Percentiles rank a stretch among this genome's conserved stretches.
Conservation (phyloP, 2,329 filamentous ascomycete genomes). For the Aspergillus amoenus region DNA sequence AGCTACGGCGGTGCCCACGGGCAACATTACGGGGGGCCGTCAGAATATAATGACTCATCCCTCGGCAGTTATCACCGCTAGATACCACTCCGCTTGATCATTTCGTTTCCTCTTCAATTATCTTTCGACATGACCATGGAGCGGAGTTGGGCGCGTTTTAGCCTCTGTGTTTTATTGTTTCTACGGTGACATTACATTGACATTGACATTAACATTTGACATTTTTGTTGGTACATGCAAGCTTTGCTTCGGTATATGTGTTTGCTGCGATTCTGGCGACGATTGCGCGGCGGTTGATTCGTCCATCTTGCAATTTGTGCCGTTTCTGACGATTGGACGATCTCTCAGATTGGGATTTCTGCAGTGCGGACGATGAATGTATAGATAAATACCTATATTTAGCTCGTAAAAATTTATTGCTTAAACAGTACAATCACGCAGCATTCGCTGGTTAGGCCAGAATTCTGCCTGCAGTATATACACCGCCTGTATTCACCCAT, state of each 20-base stretch:
- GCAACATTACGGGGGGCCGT: constrained; percentile 30
- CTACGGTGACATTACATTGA: background rate
- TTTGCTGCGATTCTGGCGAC: background rate
- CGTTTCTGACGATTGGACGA: constrained; percentile 21
- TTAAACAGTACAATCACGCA: no score
- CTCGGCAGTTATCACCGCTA: constrained; percentile 26
- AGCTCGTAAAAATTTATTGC: background rate
- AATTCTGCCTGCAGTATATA: constrained; percentile 13
- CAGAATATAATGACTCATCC: constrained; percentile 21
- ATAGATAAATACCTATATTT: constrained; percentile 7
- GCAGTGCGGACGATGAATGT: constrained; percentile 1
- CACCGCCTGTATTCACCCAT: constrained; percentile 23
- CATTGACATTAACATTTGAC: background rate
- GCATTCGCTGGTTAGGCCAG: no score
- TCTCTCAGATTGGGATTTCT: constrained; percentile 9
- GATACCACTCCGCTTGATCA: constrained; percentile 12
- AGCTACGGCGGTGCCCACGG: constrained; percentile 43
- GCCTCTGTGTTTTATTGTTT: constrained; percentile 22
- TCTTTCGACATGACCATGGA: constrained; percentile 29
- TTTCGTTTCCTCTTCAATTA: constrained; percentile 14
- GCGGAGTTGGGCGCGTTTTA: constrained; percentile 34
- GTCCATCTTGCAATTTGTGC: background rate
- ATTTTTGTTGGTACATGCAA: constrained; percentile 6
- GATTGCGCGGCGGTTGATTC: constrained; percentile 10
- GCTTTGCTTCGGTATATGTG: constrained; percentile 2